phyloP scores from a whole-genome alignment of 148 eudicot species.

The Rheum nobile region DNA sequence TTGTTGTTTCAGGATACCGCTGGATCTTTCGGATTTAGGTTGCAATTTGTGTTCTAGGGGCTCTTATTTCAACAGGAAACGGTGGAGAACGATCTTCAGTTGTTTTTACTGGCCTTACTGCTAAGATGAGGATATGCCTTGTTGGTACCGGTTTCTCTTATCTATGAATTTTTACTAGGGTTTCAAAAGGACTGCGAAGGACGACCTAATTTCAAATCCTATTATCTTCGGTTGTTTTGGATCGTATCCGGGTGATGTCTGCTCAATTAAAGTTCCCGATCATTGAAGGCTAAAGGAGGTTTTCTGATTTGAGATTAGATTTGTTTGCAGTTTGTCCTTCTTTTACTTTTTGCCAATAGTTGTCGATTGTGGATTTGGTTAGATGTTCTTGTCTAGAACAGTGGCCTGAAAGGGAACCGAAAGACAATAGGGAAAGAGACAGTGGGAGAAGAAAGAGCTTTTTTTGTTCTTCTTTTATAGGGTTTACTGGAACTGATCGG shows the following conservation, averaged over 20 bases:
- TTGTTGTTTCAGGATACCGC: slow-evolving; percentile 13
- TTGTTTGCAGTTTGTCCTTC: slow-evolving; percentile 8
- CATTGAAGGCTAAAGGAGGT: neutral
- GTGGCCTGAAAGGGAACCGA: neutral
- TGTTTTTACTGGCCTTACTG: slow-evolving; percentile 9
- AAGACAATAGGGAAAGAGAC: neutral
- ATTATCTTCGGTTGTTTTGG: slow-evolving; percentile 9
- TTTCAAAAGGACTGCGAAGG: neutral
- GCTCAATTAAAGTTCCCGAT: neutral
- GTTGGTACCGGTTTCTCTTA: neutral
- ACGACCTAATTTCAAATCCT: neutral
- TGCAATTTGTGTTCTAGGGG: neutral
- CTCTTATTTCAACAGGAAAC: neutral
- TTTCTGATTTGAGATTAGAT: slow-evolving; percentile 7
- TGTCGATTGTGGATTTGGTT: neutral
- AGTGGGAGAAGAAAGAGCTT: neutral
- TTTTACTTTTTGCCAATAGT: neutral
- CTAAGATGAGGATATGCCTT: neutral
- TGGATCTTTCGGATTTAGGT: slow-evolving; percentile 13
- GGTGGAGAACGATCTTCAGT: slow-evolving; percentile 11
- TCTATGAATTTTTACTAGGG: neutral
- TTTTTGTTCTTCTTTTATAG: neutral
- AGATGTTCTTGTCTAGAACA: neutral
- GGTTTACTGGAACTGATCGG: slow-evolving; percentile 11
- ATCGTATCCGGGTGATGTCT: slow-evolving; percentile 6